Evolutionary conservation across 441 rosid genomes (phyloP), one percentile per base, ranked within the genome.

Genomic region (Adansonia madagascariensis): DNA sequence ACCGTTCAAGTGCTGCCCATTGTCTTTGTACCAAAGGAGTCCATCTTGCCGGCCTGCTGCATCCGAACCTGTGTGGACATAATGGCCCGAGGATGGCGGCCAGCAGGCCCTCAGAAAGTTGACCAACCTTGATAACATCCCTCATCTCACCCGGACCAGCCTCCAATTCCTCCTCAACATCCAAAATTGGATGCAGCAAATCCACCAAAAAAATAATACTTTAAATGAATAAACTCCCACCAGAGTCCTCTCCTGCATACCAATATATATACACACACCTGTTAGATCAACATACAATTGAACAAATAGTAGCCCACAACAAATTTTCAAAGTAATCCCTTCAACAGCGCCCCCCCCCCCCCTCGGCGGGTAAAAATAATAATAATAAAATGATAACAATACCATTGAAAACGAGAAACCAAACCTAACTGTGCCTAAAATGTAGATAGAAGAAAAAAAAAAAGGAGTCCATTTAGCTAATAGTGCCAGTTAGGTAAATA

Each of bases 101-200:
- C 86, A 84, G 83, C 90, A 87, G 83, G 87, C 85, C 83, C 79
- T 82, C 80, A 87, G 71, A 79, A 83, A 79, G 56, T 82, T 83
- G 79, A 85, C 68, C 82, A 85, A 79, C 81, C 81, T 82, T 76
- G 88, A 85, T 85, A 87, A 83, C 90, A 87, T 87, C 90, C 90
- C 90, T 85, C 90, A 87, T 87, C 84, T 75, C 79, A 60, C 73
- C 79, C 35, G 44, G 46, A 64, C 70, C 87, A 82, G 79, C 89
- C 87, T 84, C 82, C 80, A 55, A 75, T 76, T 81, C 80, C 81
- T 80, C 88, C 83, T 84, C 88, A 86, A 85, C 91, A 89, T 88
- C 91, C 92, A 82, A 61, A 85, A 78, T 70, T 78, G 81, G 90
- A 86, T 83, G 92, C 86, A 80, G 15, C n/a, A 77, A 27, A 17